Base-by-base conservation (phyloP, 2,329 filamentous ascomycete genomes). In the Fusarium haematococcum region DNA sequence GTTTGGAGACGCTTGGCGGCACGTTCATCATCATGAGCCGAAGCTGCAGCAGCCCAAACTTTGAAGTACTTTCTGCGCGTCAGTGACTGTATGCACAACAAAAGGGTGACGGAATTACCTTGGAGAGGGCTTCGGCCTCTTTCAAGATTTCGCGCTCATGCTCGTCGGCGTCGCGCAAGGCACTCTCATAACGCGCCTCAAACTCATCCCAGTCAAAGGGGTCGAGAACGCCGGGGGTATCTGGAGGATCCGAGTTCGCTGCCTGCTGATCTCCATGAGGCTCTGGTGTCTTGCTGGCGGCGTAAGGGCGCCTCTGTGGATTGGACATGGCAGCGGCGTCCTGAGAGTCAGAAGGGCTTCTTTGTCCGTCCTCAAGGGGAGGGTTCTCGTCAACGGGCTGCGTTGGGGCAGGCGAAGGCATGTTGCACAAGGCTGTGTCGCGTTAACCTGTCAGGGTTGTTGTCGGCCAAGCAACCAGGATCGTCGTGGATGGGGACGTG, bases 1-100 rank as follows among this genome's bases (percentile, higher is more conserved):
- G 95, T 98, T 79, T 92, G 93, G 54, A 98, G 87, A 65, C 95
- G 91, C 82, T 96, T 96, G 72, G 91, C 87, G 27, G 94, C 93
- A 65, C 95, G 90, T 68, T 92, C 91, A 65, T 93, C 91, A 81
- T 98, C 95, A 70, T 94, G 91, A 13, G 87, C 84, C 35, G 91
- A 88, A 1, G 93, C 92, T 14, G 93, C 90, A 23, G 92, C 87
- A 27, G 94, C 93, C 95, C 95, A 98, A 39, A 91, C 85, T 67
- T 88, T 88, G 81, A 97, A 97, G 80, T 93, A 93, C 94, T 97
- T 74, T 30, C 45, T 52, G 56, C 18, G 11, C 20, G 23, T 45
- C 48, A 58, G 58, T 59, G 57, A 59, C 50, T 54, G 66, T 23
- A 7, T 25, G 52, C n/a, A 59, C 30, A 30, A 5, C 54, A 25